Base-by-base conservation (phyloP, 2,329 filamentous ascomycete species). In the Fusarium floridanum region DNA sequence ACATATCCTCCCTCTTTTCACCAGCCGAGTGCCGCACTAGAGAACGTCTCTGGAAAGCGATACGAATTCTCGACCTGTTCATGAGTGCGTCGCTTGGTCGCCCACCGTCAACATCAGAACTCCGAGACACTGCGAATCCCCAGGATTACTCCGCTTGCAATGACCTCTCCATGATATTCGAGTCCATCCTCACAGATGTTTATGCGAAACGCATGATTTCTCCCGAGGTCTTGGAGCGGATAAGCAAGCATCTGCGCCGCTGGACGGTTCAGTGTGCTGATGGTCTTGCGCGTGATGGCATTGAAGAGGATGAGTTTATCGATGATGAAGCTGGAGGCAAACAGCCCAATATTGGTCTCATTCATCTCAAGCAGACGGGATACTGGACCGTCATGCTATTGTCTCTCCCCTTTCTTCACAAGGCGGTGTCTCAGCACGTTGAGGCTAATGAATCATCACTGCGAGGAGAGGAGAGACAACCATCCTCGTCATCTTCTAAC, bases 331-430 rank as follows among this genome's bases (percentile, higher is more conserved):
- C 59, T 17, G 81, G 77, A 61, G 7, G 68, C 5, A 63, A 70
- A 7, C 78, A 77, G 11, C 77, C 74, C 0, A 79, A 79, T 1
- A 73, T 78, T 32, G 77, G 77, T 1, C 63, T 78, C 5, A 64
- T 79, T 2, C 78, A 85, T 24, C 70, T 85, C 10, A 83, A 83
- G 37, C 73, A 81, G 24, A 82, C 81, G 0, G 83, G 83, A 2
- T 84, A 84, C 63, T 84, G 81, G 81, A 81, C 81, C 0, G 80
- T 84, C 16, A 83, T 84, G 73, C 73, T 84, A 1, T 53, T 84
- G 0, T 82, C 83, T 0, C 78, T 82, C 6, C 83, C 83, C 0
- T 84, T 83, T 20, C 76, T 84, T 0, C 76, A 83, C 41, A 80
- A 83, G 11, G 73, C 75, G 5, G 77, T 78, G 5, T 76, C 74